Conservation (phyloP, 176 grass and related monocot genomes). For the Dactylis glomerata region DNA sequence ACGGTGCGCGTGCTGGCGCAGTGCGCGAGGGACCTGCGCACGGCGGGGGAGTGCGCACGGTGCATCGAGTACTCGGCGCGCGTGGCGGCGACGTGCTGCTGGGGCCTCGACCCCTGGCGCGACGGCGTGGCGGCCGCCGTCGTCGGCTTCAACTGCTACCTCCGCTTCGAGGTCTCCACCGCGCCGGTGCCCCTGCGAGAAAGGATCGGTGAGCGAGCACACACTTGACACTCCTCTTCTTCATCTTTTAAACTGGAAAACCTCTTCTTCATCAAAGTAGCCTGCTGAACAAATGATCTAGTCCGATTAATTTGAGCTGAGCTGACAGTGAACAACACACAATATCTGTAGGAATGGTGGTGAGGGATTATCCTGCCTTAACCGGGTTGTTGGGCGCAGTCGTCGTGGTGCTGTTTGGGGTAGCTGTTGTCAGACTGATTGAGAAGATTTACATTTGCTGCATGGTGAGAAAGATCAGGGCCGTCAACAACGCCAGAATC, state of each 20-base stretch:
- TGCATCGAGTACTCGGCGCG: background rate
- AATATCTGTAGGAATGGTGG: too few species aligned
- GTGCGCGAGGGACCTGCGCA: background rate
- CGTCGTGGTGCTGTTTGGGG: background rate
- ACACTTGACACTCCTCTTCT: too few species aligned
- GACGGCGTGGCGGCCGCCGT: too few species aligned
- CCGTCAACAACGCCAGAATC: too few species aligned
- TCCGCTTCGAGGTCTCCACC: too few species aligned
- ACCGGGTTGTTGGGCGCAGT: background rate
- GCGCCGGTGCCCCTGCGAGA: too few species aligned
- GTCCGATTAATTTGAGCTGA: background rate
- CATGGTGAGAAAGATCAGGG: background rate
- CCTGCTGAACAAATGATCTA: too few species aligned
- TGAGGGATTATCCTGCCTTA: background rate
- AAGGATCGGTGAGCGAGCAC: too few species aligned
- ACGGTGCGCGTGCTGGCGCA: background rate
- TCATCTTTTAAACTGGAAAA: too few species aligned
- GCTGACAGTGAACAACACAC: background rate
- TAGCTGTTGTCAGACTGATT: background rate
- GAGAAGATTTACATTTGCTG: background rate
- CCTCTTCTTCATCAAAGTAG: background rate
- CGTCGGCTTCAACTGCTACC: too few species aligned
- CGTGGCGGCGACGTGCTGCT: background rate
- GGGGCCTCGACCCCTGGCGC: background rate
- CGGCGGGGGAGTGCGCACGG: background rate